These are phyloP conservation scores for Sclerotiophoma versabilis DNA, from an alignment of 2,329 filamentous ascomycete genomes.

Conservation along the genomic window DNA sequence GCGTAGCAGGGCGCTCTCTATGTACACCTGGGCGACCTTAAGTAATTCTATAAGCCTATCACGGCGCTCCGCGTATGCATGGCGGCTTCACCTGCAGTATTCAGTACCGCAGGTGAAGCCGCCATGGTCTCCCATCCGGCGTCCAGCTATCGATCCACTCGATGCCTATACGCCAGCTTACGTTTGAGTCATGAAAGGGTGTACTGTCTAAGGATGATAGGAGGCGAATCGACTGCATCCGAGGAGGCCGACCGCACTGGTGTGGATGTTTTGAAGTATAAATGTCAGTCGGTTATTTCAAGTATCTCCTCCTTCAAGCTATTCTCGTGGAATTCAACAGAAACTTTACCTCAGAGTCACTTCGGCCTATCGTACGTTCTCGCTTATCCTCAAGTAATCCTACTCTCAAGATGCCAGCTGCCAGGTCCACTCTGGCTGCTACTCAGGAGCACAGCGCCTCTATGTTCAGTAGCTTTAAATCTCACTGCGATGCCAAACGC, in stretches of 20 bases:
- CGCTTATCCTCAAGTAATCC: background rate
- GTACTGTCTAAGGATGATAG: too few relatives aligned
- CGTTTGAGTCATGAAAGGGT: background rate
- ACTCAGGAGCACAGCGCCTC: slow-evolving; percentile 3
- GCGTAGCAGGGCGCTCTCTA: too few relatives aligned
- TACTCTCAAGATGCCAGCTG: slow-evolving; percentile 5
- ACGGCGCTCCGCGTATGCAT: too few relatives aligned
- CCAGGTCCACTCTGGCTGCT: slow-evolving; percentile 8
- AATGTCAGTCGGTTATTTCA: background rate
- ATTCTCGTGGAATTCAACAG: too few relatives aligned
- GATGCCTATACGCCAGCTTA: background rate
- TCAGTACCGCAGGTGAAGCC: too few relatives aligned
- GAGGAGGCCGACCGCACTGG: background rate
- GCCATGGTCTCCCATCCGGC: too few relatives aligned
- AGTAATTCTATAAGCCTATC: too few relatives aligned
- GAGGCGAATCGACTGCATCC: background rate
- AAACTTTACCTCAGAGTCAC: background rate
- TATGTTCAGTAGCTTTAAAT: slow-evolving; percentile 23
- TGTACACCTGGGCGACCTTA: too few relatives aligned
- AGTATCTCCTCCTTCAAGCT: background rate
- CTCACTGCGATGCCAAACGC: slow-evolving; percentile 26
- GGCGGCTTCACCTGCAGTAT: too few relatives aligned
- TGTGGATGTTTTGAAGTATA: background rate
- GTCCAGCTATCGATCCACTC: too few relatives aligned
- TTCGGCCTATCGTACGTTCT: background rate